Percentiles rank a stretch among this genome's conserved stretches.
Conservation (phyloP, 2,329 filamentous ascomycete genomes). For the Mycosphaerella sp. region DNA sequence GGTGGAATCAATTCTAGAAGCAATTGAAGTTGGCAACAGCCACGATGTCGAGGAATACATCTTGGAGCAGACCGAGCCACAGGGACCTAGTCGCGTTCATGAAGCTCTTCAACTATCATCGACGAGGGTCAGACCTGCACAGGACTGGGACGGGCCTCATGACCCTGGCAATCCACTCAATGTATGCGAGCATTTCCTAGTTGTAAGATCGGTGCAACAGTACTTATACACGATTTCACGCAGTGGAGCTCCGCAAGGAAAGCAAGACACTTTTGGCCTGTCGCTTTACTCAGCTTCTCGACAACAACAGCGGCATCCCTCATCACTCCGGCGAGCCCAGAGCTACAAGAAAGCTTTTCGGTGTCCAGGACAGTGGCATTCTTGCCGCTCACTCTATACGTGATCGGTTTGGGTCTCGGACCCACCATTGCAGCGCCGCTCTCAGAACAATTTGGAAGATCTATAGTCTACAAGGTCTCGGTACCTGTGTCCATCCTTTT, state of each 20-base stretch:
- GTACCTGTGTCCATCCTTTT: conserved; percentile 34
- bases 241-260: conserved; percentile 18
- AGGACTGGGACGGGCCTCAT: conserved; percentile 26
- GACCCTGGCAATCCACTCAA: conserved; percentile 23
- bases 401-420: conserved; percentile 59
- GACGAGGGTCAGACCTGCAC: conserved; percentile 13
- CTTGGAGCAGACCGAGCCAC: conserved; percentile 22
- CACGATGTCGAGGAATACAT: conserved; percentile 5
- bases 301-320: conserved; percentile 28
- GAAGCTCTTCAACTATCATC: neutral
- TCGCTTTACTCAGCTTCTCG: conserved; percentile 18
- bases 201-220: neutral
- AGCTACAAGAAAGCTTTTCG: conserved; percentile 40
- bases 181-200: neutral
- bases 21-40: conserved; percentile 14
- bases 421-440: conserved; percentile 47
- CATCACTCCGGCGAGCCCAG: conserved; percentile 21
- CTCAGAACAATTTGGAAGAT: conserved; percentile 32
- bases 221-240: neutral
- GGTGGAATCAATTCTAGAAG: conserved; percentile 12
- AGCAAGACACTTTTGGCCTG: conserved; percentile 13
- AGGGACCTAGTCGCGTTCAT: conserved; percentile 5
- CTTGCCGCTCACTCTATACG: conserved; percentile 52
- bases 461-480: conserved; percentile 33
- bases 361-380: conserved; percentile 51